Evolutionary conservation across 306 rosid species (phyloP).

Genomic region (Senna tora): DNA sequence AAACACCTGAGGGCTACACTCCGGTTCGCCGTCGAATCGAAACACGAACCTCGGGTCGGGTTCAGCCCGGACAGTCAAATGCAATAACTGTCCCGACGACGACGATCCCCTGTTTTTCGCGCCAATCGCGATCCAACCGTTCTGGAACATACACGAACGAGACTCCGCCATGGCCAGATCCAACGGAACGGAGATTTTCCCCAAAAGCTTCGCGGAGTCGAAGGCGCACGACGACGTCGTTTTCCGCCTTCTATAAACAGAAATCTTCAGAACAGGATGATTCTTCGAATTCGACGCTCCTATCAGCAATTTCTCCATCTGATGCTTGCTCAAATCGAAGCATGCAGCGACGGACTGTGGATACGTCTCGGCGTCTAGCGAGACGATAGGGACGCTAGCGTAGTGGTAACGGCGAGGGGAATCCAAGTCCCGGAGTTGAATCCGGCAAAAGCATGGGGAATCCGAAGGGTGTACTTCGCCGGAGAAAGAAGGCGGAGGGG

Average conservation of each 20-base stretch:
- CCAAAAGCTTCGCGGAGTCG: conserved; percentile 48
- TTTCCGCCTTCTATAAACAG: conserved; percentile 49
- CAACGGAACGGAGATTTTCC: conserved; percentile 54
- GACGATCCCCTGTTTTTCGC: conserved; percentile 26
- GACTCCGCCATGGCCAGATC: conserved; percentile 49
- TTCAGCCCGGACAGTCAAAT: conserved; percentile 53
- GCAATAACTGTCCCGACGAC: conserved; percentile 44
- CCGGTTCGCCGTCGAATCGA: conserved; percentile 81
- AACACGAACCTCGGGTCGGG: conserved; percentile 84
- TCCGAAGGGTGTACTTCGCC: conserved; percentile 57
- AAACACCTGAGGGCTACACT: conserved; percentile 85
- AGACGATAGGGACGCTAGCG: conserved; percentile 50
- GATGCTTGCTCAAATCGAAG: conserved; percentile 60
- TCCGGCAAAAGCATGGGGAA: conserved; percentile 65
- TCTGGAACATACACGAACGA: conserved; percentile 52
- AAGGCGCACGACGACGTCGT: conserved; percentile 48
- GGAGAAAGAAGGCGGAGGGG: conserved; percentile 55
- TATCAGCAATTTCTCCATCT: conserved; percentile 46
- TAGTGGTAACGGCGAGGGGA: conserved; percentile 47
- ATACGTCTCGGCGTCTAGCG: conserved; percentile 23
- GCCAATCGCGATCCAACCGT: conserved; percentile 62
- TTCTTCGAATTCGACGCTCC: conserved; percentile 40
- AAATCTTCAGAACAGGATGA: conserved; percentile 44
- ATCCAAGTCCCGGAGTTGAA: conserved; percentile 48
- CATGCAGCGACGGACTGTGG: conserved; percentile 56